Percentiles rank a stretch among this genome's conserved stretches.
Evolutionary conservation across 2,329 filamentous ascomycete genomes (phyloP).

Genomic region (Mollisia scopiformis): DNA sequence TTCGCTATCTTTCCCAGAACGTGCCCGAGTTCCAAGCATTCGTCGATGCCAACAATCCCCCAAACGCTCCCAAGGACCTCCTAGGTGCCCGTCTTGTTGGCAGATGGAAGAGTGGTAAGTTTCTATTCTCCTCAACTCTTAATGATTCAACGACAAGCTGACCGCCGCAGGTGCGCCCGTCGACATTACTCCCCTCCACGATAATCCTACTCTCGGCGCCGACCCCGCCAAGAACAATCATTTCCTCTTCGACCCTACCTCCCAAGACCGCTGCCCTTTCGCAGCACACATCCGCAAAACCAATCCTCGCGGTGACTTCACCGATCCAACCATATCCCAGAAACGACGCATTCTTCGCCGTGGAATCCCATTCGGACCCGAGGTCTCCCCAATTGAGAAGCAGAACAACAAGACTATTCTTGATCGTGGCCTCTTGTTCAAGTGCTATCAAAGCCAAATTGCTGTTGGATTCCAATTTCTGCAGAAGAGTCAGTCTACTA

Average conservation of each 20-base stretch:
- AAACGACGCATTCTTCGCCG: constrained; percentile 45
- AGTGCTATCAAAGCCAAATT: constrained; percentile 48
- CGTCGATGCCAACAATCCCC: constrained; percentile 36
- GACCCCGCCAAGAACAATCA: constrained; percentile 33
- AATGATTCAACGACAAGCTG: background rate
- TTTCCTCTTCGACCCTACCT: constrained; percentile 40
- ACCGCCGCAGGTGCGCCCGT: constrained; percentile 37
- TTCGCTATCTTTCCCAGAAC: constrained; percentile 47
- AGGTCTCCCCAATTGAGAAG: constrained; percentile 38
- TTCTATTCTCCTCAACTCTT: background rate
- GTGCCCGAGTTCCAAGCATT: constrained; percentile 49
- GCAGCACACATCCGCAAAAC: constrained; percentile 51
- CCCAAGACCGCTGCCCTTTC: constrained; percentile 45
- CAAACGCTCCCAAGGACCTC: constrained; percentile 37
- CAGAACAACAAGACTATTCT: constrained; percentile 31
- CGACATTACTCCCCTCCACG: constrained; percentile 34
- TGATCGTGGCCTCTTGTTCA: constrained; percentile 49
- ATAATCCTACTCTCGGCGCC: constrained; percentile 37
- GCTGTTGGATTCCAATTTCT: constrained; percentile 44
- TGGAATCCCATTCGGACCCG: constrained; percentile 47
- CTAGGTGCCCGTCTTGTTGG: constrained; percentile 47
- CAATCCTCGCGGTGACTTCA: constrained; percentile 42
- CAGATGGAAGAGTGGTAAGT: constrained; percentile 42
- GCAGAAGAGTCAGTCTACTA: constrained; percentile 36
- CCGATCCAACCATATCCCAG: constrained; percentile 36